Evolutionary conservation across 768 basidiomycete species (phyloP), one percentile per base, ranked within the genome.

Genomic region (Lentinus brumalis): DNA sequence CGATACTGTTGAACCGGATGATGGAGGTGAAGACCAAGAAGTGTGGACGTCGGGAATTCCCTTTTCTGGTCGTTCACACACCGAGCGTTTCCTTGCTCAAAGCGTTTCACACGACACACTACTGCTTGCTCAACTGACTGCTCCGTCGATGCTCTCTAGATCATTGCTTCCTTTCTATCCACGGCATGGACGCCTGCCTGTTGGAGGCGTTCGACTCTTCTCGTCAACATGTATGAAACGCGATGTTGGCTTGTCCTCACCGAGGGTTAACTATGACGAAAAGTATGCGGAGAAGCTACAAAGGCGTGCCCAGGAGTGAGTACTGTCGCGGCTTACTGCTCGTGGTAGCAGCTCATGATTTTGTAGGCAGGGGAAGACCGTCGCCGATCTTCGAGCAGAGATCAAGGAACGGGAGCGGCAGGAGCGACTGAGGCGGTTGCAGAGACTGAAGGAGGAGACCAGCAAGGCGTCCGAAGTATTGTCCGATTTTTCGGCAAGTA

Each of bases 231-330:
- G 10, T 3, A 40, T 40, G 1, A 15, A 4, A 38, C 47, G 52
- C 6, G 39, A 60, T 38, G 57, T 53, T 16, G 50, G 40, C n/a
- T 50, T 47, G 14, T 39, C 41, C 16, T 42, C 65, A 16, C 51
- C 56, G 21, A 61, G 56, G 41, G 56, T 65, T n/a, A 68, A 73
- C 57, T 77, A 79, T 56, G 74, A 77, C 62, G 69, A 76, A 32
- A 88, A 83, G 69, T 94, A 95, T 69, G 81, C 85, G 14, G 83
- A 88, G 60, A 91, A 89, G 69, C 74, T 96, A 40, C 82, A 79
- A 47, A 77, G 80, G 66, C 81, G 77, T 66, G 86, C 91, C 44
- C 74, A 83, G 70, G 79, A 86, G 91, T 92, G 77, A 80, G 84
- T 74, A 47, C 32, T 26, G 63, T 62, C 45, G 53, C 64, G 54